phyloP scores from a whole-genome alignment of 768 basidiomycete genomes.

The Trametes cinnabarina region DNA sequence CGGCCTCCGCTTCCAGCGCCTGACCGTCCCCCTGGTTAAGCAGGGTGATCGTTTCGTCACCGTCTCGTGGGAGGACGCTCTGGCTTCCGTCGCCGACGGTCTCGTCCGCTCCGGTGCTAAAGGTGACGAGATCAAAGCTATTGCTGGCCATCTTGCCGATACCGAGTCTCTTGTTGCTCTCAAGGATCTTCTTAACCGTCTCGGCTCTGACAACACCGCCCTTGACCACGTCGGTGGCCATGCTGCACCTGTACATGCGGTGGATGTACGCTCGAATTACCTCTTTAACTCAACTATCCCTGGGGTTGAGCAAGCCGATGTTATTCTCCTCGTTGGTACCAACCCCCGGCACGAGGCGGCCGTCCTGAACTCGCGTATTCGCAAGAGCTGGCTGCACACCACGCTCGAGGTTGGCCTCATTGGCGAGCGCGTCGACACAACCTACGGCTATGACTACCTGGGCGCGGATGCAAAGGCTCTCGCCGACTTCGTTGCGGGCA shows the following conservation, averaged over 20 bases:
- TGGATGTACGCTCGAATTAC: slow-evolving; percentile 94
- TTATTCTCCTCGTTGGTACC: slow-evolving; percentile 89
- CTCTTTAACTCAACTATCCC: slow-evolving; percentile 94
- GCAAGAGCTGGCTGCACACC: slow-evolving; percentile 90
- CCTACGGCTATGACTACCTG: slow-evolving; percentile 91
- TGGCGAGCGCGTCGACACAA: slow-evolving; percentile 87
- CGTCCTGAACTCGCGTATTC: slow-evolving; percentile 94
- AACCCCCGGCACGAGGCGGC: slow-evolving; percentile 98
- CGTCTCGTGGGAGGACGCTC: slow-evolving; percentile 88
- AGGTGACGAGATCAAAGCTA: slow-evolving; percentile 90
- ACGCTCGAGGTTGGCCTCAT: slow-evolving; percentile 85
- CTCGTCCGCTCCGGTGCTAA: slow-evolving; percentile 75
- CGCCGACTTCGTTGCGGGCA: slow-evolving; percentile 73
- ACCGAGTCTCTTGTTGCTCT: slow-evolving; percentile 91
- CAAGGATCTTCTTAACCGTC: slow-evolving; percentile 88
- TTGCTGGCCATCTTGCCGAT: slow-evolving; percentile 92
- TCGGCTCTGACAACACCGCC: slow-evolving; percentile 92
- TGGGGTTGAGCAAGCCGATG: slow-evolving; percentile 88
- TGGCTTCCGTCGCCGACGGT: slow-evolving; percentile 76
- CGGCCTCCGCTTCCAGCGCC: slow-evolving; percentile 90
- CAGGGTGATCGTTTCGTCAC: slow-evolving; percentile 90
- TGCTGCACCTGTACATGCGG: slow-evolving; percentile 68
- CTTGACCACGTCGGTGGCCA: slow-evolving; percentile 73
- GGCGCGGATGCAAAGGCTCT: slow-evolving; percentile 75
- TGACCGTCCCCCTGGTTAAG: slow-evolving; percentile 89